phyloP scores from a whole-genome alignment of 768 basidiomycete species.

The Hericium alpestre region DNA sequence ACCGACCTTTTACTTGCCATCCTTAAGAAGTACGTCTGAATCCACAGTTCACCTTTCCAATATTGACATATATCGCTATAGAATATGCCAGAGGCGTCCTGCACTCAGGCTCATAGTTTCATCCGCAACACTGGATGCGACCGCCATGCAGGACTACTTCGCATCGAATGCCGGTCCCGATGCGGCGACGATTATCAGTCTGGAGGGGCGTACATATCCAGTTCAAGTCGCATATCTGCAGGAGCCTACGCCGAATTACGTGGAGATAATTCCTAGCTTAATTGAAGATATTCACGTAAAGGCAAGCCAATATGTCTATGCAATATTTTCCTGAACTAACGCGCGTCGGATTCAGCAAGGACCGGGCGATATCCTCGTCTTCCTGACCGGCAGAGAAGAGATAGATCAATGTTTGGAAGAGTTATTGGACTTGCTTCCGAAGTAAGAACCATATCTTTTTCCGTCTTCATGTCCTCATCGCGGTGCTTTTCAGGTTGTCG shows the following conservation, averaged over 20 bases:
- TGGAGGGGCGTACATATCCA: constrained; percentile 92
- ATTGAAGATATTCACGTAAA: constrained; percentile 74
- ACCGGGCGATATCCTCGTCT: constrained; percentile 84
- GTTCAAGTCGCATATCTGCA: constrained; percentile 86
- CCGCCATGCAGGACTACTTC: constrained; percentile 84
- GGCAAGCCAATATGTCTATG: constrained; percentile 28
- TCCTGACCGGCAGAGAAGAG: constrained; percentile 92
- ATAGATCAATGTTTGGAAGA: constrained; percentile 83
- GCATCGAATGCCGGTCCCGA: constrained; percentile 46
- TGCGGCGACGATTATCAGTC: constrained; percentile 75
- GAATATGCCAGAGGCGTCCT: constrained; percentile 86
- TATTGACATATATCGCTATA: constrained; percentile 20
- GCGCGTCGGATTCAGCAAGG: constrained; percentile 42
- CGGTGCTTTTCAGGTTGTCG: constrained; percentile 31
- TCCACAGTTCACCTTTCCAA: neutral
- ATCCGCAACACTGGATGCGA: constrained; percentile 92
- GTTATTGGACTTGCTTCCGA: constrained; percentile 49
- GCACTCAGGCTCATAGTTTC: constrained; percentile 87
- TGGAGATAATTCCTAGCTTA: constrained; percentile 69
- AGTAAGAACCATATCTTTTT: neutral
- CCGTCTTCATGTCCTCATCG: neutral
- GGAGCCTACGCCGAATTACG: constrained; percentile 72
- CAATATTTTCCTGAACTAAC: neutral
- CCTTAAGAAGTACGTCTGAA: constrained; percentile 68
- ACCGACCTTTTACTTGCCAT: constrained; percentile 88